phyloP scores from a whole-genome alignment of 2,329 filamentous ascomycete genomes.

The Scytalidium lignicola region DNA sequence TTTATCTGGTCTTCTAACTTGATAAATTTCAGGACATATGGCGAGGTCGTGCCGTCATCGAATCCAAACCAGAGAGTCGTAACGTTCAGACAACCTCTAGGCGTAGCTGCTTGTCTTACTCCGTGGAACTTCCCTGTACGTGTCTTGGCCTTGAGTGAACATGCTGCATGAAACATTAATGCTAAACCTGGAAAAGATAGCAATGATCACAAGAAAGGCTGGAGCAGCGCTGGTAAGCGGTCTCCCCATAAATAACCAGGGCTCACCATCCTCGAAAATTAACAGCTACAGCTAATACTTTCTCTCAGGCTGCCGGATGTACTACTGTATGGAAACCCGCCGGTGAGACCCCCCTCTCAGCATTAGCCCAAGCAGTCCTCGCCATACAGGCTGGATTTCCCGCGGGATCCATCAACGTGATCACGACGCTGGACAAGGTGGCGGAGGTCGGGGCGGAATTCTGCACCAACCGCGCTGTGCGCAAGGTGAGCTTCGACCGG shows the following conservation, averaged over 20 bases:
- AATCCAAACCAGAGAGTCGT: background rate
- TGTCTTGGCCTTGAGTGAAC: background rate
- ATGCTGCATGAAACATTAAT: too few relatives aligned
- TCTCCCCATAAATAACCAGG: too few relatives aligned
- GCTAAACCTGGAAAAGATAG: constrained; percentile 19
- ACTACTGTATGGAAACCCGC: constrained; percentile 84
- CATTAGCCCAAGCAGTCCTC: constrained; percentile 70
- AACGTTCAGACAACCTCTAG: background rate
- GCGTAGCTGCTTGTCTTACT: background rate
- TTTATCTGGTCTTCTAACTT: background rate
- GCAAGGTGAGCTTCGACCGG: constrained; percentile 60
- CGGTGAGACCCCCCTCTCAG: constrained; percentile 69
- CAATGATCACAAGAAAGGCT: constrained; percentile 43
- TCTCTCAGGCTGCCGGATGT: constrained; percentile 53
- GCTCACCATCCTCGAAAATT: too few relatives aligned
- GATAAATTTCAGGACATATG: background rate
- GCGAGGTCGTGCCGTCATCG: background rate
- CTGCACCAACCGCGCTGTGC: constrained; percentile 30
- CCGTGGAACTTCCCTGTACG: constrained; percentile 41
- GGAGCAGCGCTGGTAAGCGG: constrained; percentile 59
- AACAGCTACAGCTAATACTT: too few relatives aligned
- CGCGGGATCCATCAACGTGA: constrained; percentile 64
- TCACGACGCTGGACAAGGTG: constrained; percentile 35
- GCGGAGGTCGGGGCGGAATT: constrained; percentile 38
- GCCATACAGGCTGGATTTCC: constrained; percentile 71